phyloP scores from a whole-genome alignment of 306 rosid species.

The Acacia confusa region DNA sequence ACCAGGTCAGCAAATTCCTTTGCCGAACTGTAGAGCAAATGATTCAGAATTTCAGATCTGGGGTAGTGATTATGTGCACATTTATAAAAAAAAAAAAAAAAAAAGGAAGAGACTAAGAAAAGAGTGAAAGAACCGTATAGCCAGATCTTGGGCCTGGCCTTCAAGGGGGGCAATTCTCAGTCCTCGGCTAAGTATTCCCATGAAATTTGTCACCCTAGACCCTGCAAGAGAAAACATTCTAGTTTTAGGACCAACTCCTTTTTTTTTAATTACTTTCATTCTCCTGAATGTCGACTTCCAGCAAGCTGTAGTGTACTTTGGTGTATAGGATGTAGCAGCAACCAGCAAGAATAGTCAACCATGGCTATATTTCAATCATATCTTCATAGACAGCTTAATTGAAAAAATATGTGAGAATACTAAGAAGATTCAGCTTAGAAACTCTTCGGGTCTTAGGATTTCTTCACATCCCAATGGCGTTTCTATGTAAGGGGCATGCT shows the following conservation, averaged over 20 bases:
- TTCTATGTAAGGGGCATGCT: constrained; percentile 58
- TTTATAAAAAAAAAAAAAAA: neutral
- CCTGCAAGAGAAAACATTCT: constrained; percentile 46
- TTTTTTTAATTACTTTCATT: neutral
- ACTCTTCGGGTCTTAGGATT: constrained; percentile 68
- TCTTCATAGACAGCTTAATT: neutral
- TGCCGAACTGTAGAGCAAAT: constrained; percentile 78
- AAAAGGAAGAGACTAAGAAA: constrained; percentile 26
- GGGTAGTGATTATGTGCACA: constrained; percentile 10
- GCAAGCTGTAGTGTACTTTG: neutral
- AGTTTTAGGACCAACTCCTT: constrained; percentile 20
- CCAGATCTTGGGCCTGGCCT: constrained; percentile 99
- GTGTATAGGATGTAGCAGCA: neutral
- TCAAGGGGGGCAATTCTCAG: constrained; percentile 98
- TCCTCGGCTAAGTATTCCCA: constrained; percentile 96
- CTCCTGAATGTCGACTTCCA: neutral
- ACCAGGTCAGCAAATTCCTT: constrained; percentile 93
- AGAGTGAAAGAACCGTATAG: constrained; percentile 65
- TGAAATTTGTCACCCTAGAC: constrained; percentile 89
- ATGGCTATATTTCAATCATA: neutral
- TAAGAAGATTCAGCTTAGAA: neutral
- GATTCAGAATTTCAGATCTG: constrained; percentile 27
- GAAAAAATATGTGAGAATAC: constrained; percentile 26
- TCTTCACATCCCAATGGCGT: constrained; percentile 42
- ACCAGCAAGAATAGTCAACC: constrained; percentile 30